Conservation (phyloP, 345 rosid species). For the Rhizophora mangle region DNA sequence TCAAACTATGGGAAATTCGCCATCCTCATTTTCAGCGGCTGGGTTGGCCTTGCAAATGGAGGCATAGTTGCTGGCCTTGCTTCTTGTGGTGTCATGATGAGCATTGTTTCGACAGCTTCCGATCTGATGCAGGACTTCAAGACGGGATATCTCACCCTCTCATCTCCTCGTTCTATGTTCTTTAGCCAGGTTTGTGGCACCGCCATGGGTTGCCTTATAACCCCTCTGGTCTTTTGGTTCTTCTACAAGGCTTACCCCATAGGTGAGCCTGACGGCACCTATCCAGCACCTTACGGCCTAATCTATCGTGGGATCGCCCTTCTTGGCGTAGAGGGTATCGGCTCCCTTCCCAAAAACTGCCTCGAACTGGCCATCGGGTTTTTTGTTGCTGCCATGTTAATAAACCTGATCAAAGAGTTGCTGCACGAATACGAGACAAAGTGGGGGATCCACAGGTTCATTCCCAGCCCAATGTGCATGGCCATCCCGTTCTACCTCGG, state of each 20-base stretch:
- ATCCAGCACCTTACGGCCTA: conserved; percentile 73
- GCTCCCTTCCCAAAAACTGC: conserved; percentile 71
- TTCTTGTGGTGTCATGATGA: conserved; percentile 93
- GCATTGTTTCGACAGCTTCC: conserved; percentile 91
- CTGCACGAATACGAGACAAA: conserved; percentile 33
- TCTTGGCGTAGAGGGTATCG: conserved; percentile 65
- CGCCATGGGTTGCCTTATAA: conserved; percentile 59
- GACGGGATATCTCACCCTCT: conserved; percentile 83
- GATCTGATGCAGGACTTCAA: conserved; percentile 93
- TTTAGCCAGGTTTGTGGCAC: conserved; percentile 76
- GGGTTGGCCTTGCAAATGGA: conserved; percentile 64
- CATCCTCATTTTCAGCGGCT: conserved; percentile 70
- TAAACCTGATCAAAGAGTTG: conserved; percentile 40
- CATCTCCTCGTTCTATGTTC: conserved; percentile 90
- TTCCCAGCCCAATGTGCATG: conserved; percentile 94
- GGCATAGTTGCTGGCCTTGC: conserved; percentile 82
- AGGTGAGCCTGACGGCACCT: conserved; percentile 61
- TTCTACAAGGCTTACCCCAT: conserved; percentile 71
- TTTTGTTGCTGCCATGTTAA: conserved; percentile 41
- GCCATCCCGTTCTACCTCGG: conserved; percentile 96
- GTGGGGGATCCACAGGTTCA: conserved; percentile 38
- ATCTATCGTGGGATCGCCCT: conserved; percentile 76
- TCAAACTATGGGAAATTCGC: conserved; percentile 83
- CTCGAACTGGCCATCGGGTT: conserved; percentile 48
- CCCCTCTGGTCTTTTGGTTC: conserved; percentile 79